phyloP scores from a whole-genome alignment of 768 basidiomycete genomes.

The Amanita muscaria region DNA sequence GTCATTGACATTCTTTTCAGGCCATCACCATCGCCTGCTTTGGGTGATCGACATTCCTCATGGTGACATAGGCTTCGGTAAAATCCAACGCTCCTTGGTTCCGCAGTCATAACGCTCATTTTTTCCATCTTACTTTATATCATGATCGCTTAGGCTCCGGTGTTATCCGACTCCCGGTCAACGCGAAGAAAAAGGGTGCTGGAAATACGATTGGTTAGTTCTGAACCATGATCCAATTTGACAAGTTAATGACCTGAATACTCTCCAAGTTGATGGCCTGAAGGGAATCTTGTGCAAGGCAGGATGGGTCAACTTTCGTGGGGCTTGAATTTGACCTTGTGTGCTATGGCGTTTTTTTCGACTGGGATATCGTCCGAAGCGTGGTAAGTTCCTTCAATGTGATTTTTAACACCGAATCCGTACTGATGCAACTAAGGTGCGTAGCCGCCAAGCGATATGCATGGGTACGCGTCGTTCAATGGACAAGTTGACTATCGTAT shows the following conservation, averaged over 20 bases:
- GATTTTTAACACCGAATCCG: background rate
- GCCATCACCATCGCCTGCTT: too few relatives aligned
- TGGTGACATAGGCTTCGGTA: too few relatives aligned
- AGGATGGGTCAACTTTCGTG: too few relatives aligned
- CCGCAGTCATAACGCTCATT: too few relatives aligned
- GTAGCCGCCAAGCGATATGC: slow-evolving; percentile 61
- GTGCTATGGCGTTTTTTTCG: slow-evolving; percentile 61
- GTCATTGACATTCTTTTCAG: too few relatives aligned
- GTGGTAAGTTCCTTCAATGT: slow-evolving; percentile 33
- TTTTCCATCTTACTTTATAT: too few relatives aligned
- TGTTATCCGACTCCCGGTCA: slow-evolving; percentile 33
- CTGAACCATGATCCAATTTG: slow-evolving; percentile 61
- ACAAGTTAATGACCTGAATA: slow-evolving; percentile 43
- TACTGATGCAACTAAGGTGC: slow-evolving; percentile 30
- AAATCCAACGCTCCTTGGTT: too few relatives aligned
- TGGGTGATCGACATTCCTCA: too few relatives aligned
- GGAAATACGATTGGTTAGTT: slow-evolving; percentile 50
- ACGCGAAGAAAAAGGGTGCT: slow-evolving; percentile 21
- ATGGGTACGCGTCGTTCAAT: slow-evolving; percentile 24
- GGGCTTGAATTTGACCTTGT: too few relatives aligned
- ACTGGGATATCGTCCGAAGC: slow-evolving; percentile 50
- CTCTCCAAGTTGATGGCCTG: too few relatives aligned
- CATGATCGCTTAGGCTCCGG: too few relatives aligned
- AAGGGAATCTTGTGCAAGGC: too few relatives aligned
- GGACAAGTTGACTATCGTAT: background rate